These are phyloP conservation scores for Jaltomata sinuosa DNA, from an alignment of 257 asterid genomes.

Conservation along the genomic window DNA sequence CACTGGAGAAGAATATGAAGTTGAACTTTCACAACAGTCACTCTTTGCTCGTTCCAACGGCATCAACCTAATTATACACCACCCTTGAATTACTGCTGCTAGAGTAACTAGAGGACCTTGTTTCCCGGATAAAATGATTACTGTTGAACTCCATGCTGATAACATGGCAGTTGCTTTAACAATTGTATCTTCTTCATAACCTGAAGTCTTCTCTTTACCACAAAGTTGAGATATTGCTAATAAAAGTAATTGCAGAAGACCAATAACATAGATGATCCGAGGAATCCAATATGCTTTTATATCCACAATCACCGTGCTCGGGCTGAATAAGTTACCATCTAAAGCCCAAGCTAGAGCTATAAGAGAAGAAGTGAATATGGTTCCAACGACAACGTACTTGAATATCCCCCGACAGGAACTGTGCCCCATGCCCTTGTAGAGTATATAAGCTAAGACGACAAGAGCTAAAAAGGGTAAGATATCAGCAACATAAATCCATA, in stretches of 20 bases:
- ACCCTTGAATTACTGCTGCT: constrained; percentile 68
- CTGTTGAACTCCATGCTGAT: constrained; percentile 70
- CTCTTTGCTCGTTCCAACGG: constrained; percentile 22
- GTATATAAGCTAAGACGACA: constrained; percentile 39
- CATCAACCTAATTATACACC: constrained; percentile 64
- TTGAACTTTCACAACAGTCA: constrained; percentile 27
- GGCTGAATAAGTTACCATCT: constrained; percentile 34
- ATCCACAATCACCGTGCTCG: constrained; percentile 17
- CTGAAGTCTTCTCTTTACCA: constrained; percentile 18
- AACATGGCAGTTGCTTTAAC: constrained; percentile 54
- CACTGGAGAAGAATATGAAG: constrained; percentile 53
- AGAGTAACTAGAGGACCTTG: constrained; percentile 76
- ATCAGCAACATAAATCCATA: constrained; percentile 47
- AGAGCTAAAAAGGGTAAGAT: constrained; percentile 54
- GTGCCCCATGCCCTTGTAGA: constrained; percentile 40
- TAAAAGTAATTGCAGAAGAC: constrained; percentile 53
- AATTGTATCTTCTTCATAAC: constrained; percentile 30
- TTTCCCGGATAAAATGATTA: constrained; percentile 75
- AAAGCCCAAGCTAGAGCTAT: constrained; percentile 57
- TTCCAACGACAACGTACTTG: constrained; percentile 49
- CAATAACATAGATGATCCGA: constrained; percentile 53
- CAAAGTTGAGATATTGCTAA: constrained; percentile 30
- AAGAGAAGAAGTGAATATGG: constrained; percentile 43
- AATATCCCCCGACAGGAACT: constrained; percentile 35
- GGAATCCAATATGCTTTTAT: constrained; percentile 55